Percentiles rank a stretch among this genome's conserved stretches.
Conservation (phyloP, 2,329 filamentous ascomycete genomes). For the Neoscytalidium dimidiatum region DNA sequence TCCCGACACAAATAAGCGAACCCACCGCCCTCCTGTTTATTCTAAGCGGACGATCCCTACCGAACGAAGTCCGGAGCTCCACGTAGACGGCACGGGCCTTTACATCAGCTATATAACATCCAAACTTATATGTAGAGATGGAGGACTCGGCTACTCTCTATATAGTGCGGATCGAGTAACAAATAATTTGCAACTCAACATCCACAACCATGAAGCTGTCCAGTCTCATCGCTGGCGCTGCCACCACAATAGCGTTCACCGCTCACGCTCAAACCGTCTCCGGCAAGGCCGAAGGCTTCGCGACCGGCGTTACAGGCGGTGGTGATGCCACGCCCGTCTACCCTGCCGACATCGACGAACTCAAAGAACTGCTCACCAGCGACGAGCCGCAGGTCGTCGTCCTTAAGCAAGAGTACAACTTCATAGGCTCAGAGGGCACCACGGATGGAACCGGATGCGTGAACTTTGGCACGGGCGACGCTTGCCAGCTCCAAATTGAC, state of each 20-base stretch:
- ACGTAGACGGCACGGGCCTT: no score
- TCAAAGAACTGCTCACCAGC: not conserved
- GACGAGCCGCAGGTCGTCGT: not conserved
- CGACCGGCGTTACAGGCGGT: not conserved
- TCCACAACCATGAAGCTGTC: not conserved
- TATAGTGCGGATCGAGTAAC: no score
- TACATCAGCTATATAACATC: no score
- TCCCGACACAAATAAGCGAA: no score
- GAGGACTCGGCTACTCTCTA: no score
- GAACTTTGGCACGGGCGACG: slow-evolving; percentile 22
- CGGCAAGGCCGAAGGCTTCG: not conserved
- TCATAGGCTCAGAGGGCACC: slow-evolving; percentile 28
- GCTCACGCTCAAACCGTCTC: not conserved
- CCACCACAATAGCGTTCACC: not conserved
- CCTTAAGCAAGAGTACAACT: slow-evolving; percentile 22
- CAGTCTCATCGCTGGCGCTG: not conserved
- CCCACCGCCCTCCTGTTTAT: no score
- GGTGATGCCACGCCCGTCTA: not conserved
- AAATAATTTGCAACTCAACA: not conserved
- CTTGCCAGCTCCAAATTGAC: slow-evolving; percentile 27
- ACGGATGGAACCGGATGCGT: slow-evolving; percentile 26
- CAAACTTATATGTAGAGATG: no score
- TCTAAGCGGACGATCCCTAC: no score
- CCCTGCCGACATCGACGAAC: not conserved
- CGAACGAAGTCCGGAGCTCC: no score